Evolutionary conservation across 352 stramenopile species (phyloP).

Genomic region (Globisporangium megalacanthum): DNA sequence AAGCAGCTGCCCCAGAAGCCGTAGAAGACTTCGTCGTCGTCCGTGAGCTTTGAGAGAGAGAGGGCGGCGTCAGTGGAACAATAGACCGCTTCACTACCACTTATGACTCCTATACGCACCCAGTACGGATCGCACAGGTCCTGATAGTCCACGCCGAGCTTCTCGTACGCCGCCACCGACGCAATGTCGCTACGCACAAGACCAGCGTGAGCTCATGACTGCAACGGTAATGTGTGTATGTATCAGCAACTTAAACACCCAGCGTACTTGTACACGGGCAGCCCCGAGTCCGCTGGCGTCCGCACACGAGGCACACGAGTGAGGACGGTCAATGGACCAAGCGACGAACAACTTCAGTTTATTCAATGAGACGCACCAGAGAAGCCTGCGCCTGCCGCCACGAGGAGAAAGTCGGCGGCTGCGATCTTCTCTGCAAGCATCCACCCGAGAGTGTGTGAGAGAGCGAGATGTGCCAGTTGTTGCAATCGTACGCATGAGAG

Average conservation of each 20-base stretch:
- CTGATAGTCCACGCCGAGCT: conserved; percentile 81
- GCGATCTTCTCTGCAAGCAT: conserved; percentile 53
- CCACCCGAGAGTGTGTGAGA: background rate
- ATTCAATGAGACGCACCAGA: conserved; percentile 32
- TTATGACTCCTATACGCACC: too few relatives aligned
- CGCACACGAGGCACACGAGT: background rate
- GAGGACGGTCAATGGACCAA: background rate
- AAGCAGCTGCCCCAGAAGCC: conserved; percentile 90
- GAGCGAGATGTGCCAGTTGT: background rate
- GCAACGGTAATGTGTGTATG: background rate
- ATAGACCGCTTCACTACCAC: too few relatives aligned
- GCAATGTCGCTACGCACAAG: conserved; percentile 65
- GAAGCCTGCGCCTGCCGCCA: conserved; percentile 87
- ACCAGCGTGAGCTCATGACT: background rate
- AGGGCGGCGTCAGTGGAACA: background rate
- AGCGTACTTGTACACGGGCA: conserved; percentile 85
- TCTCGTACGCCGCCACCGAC: conserved; percentile 71
- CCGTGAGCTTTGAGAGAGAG: conserved; percentile 31
- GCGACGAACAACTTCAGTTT: background rate
- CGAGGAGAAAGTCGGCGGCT: conserved; percentile 76
- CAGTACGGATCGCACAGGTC: conserved; percentile 87
- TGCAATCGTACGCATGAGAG: background rate
- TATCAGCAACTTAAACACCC: background rate
- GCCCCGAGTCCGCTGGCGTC: conserved; percentile 62
- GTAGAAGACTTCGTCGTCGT: conserved; percentile 85